Conservation (phyloP, 129 eudicot species). For the Helichrysum umbraculigerum region DNA sequence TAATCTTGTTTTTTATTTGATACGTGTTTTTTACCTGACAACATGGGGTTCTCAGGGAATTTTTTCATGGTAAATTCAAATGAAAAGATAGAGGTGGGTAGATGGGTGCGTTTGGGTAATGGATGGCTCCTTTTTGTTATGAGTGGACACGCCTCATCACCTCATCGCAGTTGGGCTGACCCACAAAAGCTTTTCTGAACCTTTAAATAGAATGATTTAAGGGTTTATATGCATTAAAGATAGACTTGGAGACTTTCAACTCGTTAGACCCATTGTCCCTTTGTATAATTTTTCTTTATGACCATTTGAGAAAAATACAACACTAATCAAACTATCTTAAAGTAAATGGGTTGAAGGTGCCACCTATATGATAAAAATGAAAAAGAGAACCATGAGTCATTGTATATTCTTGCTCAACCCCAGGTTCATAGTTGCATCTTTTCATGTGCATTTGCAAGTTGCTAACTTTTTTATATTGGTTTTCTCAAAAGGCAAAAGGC, state of each 20-base stretch:
- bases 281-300: background rate
- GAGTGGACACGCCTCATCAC: background rate
- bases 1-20: background rate
- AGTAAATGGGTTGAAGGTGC: background rate
- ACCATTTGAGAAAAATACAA: background rate
- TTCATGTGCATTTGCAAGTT: background rate
- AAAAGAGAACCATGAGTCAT: background rate
- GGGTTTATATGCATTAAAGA: background rate
- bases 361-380: background rate
- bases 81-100: background rate
- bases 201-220: background rate
- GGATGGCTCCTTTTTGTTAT: background rate
- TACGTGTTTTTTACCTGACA: background rate
- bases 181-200: background rate
- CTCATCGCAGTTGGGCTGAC: background rate
- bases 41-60: background rate
- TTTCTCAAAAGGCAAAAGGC: constrained; percentile 36
- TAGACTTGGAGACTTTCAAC: background rate
- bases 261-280: background rate
- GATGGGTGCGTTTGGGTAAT: background rate
- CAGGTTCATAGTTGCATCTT: background rate
- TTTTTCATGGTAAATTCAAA: background rate
- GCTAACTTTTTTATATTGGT: background rate
- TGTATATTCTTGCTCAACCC: background rate
- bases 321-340: background rate